Base-by-base conservation (phyloP, 2,329 filamentous ascomycete species). In the Balansia obtecta region DNA sequence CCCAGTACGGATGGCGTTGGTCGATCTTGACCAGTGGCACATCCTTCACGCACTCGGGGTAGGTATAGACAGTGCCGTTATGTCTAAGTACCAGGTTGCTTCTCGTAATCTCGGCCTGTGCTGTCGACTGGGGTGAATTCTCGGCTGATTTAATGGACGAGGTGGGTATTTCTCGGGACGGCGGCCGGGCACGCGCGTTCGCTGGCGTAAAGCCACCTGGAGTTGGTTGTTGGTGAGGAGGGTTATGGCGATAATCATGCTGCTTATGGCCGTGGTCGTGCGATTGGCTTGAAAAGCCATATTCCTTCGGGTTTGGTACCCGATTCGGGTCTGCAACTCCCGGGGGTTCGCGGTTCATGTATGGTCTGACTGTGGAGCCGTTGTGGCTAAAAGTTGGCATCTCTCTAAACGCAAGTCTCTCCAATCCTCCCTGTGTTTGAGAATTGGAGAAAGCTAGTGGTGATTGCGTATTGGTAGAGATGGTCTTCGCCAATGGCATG, bases 1-100 rank as follows among this genome's bases (percentile, higher is more conserved):
- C 75, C 77, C 77, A 81, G 58, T 80, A 80, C 0, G 74, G 71
- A 40, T 80, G 71, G 8, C 57, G 61, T 15, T 68, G 63, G 40
- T 69, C 61, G 46, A 80, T 77, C 58, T 75, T 76, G 38, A 65
- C 69, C 2, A 79, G 55, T 0, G 77, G 77, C 1, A 79, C 75
- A 2, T 75, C 76, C 32, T 66, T 66, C 56, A 77, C 73, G 55
- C 76, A 71, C 20, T 71, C 66, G 0, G 77, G 77, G 43, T 72
- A 71, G 0, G 71, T 72, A 45, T 75, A 76, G 4, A 73, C 61
- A 8, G 56, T 61, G 45, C 76, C 75, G 49, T 80, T 67, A 50
- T 81, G 65, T 30, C 61, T 67, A 5, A 80, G 63, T 5, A 65
- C 56, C 11, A 80, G 63, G 2, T 60, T 71, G 0, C 68, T 67